Percentiles rank a stretch among this genome's conserved stretches.
phyloP scores from a whole-genome alignment of 2,329 filamentous ascomycete species.

The Penicillium sp. region DNA sequence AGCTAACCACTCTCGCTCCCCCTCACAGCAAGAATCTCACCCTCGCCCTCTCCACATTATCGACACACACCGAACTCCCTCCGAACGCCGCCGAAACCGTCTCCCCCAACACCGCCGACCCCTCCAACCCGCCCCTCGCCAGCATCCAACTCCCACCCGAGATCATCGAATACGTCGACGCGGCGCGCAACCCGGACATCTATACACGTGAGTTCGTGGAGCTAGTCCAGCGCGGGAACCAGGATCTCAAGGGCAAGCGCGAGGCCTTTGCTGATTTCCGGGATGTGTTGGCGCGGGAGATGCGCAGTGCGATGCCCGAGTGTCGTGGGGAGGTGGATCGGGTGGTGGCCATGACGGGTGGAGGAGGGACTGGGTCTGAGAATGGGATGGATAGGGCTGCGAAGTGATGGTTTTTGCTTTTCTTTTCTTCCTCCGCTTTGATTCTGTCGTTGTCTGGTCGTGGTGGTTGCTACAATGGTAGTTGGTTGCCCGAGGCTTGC shows the following conservation, averaged over 20 bases:
- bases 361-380: constrained; percentile 5
- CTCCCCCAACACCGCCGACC: constrained; percentile 27
- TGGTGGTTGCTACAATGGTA: background rate
- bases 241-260: constrained; percentile 62
- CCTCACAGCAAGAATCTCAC: constrained; percentile 54
- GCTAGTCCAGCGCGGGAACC: constrained; percentile 62
- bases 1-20: background rate
- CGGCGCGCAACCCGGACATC: constrained; percentile 65
- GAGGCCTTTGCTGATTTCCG: constrained; percentile 61
- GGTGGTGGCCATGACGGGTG: constrained; percentile 48
- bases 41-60: constrained; percentile 55
- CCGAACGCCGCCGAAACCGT: constrained; percentile 19
- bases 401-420: background rate
- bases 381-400: background rate
- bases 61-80: constrained; percentile 38
- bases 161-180: constrained; percentile 64
- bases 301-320: constrained; percentile 60
- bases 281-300: constrained; percentile 60
- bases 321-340: constrained; percentile 55
- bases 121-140: constrained; percentile 48
- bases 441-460: background rate
- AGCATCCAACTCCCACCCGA: constrained; percentile 60
- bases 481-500: background rate
- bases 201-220: constrained; percentile 68
- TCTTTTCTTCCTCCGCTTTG: background rate